Base-by-base conservation (phyloP, 176 grass and related monocot genomes). In the Rhynchospora breviuscula region DNA sequence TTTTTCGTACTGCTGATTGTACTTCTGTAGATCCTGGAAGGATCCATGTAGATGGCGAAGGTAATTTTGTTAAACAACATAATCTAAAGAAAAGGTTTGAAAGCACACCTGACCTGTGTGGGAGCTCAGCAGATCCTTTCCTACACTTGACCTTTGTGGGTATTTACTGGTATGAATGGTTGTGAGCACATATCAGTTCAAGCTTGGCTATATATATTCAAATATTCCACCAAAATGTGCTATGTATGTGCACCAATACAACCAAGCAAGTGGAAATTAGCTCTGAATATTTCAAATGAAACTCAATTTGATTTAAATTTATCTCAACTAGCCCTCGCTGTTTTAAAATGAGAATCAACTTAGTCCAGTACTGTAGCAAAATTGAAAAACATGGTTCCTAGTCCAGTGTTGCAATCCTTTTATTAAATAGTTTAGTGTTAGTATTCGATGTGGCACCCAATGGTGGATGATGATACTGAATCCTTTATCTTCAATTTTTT, bases 1-100 rank as follows among this genome's bases (percentile, higher is more conserved):
- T 29, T n/a, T 12, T 69, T 67, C 40, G 2, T 69, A 58, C 17
- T 60, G 23, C 17, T 21, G 62, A 46, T 40, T 46, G 54, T 80
- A 21, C 6, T 63, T 64, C 1, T 17, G 0, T 82, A 95, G 95
- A 95, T 98, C 80, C 40, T 91, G 95, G 95, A 91, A 94, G 95
- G 74, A 94, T 98, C 70, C 95, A 98, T 80, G 95, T 94, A 15
- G 95, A 98, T 44, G 92, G 92, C 59, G 95, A 98, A 91, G 95
- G 95, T 98, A 60, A 79, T 1, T 25, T 57, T 84, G 7, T 49
- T 87, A 15, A 81, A 46, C 35, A 23, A 23, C 79, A 54, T 83
- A 1, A 15, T 74, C 59, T 77, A 77, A 56, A 54, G 22, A 15
- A 76, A 26, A 56, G 1, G 12, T 29, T 77, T 26, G 12, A 77